A percentile compares a stretch with the other conserved stretches of the same genome.
These are phyloP conservation scores for Plasmopara muralis DNA, from an alignment of 352 stramenopile species.

Conservation along the genomic window DNA sequence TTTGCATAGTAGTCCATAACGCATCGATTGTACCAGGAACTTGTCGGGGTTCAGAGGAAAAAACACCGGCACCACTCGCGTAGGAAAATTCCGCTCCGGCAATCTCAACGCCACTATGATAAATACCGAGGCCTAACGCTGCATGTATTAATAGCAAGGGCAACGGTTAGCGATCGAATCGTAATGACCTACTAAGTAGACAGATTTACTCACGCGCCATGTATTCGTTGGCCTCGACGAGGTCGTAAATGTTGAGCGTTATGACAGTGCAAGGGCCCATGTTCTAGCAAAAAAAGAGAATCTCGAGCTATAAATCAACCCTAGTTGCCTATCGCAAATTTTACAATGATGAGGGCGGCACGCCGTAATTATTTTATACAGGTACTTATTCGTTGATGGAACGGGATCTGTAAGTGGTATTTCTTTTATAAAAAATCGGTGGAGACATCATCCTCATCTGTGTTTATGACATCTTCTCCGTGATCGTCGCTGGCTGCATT, in stretches of 20 bases:
- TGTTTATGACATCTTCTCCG: no score
- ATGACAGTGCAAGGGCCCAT: constrained; percentile 67
- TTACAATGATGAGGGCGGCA: no score
- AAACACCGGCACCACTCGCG: constrained; percentile 86
- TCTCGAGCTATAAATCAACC: no score
- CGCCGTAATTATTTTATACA: no score
- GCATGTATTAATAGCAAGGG: neutral
- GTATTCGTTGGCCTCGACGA: constrained; percentile 88
- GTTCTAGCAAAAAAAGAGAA: neutral
- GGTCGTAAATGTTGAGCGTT: constrained; percentile 90
- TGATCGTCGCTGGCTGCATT: no score
- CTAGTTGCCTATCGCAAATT: no score
- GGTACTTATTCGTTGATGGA: no score
- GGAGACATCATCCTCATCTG: no score
- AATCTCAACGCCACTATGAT: constrained; percentile 91
- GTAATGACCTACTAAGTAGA: neutral
- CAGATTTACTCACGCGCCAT: constrained; percentile 46
- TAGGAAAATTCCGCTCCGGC: constrained; percentile 90
- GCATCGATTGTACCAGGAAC: constrained; percentile 36
- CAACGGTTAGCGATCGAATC: neutral
- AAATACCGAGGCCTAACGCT: constrained; percentile 84
- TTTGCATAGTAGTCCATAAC: neutral
- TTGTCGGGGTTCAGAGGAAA: constrained; percentile 65
- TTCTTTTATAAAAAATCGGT: no score
- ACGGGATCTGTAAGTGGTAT: no score